phyloP scores from a whole-genome alignment of 805 yeast species.

The Candida hungchunana region DNA sequence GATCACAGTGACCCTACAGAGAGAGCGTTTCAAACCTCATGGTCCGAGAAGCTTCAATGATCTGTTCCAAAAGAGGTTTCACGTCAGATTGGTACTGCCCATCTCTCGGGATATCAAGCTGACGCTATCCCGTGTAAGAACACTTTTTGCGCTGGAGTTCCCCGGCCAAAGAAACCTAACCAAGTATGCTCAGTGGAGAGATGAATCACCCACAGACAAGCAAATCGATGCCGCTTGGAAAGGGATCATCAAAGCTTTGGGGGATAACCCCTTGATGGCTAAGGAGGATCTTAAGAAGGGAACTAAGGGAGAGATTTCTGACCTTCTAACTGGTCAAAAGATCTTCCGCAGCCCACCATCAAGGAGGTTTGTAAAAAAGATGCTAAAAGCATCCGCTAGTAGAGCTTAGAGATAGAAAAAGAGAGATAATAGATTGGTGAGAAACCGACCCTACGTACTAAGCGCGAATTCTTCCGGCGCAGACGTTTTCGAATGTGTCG shows the following conservation, averaged over 20 bases:
- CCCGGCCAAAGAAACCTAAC: slow-evolving; percentile 16
- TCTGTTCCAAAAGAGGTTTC: slow-evolving; percentile 17
- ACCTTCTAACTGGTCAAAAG: slow-evolving; percentile 10
- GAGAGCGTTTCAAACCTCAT: slow-evolving; percentile 3
- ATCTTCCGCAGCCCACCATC: slow-evolving; percentile 12
- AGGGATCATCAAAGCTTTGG: slow-evolving; percentile 8
- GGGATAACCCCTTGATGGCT: slow-evolving; percentile 1
- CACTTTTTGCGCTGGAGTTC: slow-evolving; percentile 2
- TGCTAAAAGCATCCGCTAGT: not conserved
- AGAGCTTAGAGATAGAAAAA: too few relatives aligned
- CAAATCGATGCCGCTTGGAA: slow-evolving; percentile 19
- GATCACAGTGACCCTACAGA: too few relatives aligned
- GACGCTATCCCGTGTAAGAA: slow-evolving; percentile 9
- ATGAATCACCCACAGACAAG: slow-evolving; percentile 24
- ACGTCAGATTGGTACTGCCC: slow-evolving; percentile 17
- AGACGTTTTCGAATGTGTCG: too few relatives aligned
- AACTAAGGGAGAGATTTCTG: slow-evolving; percentile 14
- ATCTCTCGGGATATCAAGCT: slow-evolving; percentile 25
- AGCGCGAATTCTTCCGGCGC: too few relatives aligned
- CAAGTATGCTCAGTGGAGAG: slow-evolving; percentile 33
- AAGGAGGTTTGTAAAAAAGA: slow-evolving; percentile 3
- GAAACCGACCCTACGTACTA: too few relatives aligned
- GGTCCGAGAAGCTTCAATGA: slow-evolving; percentile 4
- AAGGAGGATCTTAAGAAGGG: not conserved
- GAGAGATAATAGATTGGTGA: too few relatives aligned